These are phyloP conservation scores for Physaria fendleri DNA, from an alignment of 345 rosid species.

Conservation along the genomic window DNA sequence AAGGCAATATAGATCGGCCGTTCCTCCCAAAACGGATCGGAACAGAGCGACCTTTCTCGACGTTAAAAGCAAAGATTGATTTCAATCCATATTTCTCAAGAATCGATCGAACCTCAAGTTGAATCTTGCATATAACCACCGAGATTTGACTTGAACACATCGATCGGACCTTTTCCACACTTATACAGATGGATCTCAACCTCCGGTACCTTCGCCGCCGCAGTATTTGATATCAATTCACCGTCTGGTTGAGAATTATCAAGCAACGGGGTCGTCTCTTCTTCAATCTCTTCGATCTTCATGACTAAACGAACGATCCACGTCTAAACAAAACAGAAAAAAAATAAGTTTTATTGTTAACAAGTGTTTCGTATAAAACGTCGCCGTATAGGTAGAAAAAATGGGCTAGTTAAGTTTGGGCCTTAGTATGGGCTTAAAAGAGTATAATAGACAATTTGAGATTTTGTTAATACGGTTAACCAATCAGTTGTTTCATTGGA, in stretches of 20 bases:
- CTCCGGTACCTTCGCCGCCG: conserved; percentile 53
- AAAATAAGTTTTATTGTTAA: too few species aligned
- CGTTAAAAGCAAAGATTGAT: conserved; percentile 71
- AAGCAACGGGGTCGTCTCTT: conserved; percentile 25
- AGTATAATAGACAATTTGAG: background rate
- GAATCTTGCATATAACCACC: conserved; percentile 84
- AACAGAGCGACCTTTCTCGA: conserved; percentile 54
- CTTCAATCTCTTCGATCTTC: conserved; percentile 52
- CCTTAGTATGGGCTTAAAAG: background rate
- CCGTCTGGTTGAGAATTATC: conserved; percentile 10
- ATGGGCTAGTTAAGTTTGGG: background rate
- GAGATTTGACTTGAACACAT: conserved; percentile 60
- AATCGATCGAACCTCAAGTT: conserved; percentile 75
- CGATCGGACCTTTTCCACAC: conserved; percentile 79
- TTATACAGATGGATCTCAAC: conserved; percentile 73
- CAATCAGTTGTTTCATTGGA: conserved; percentile 1
- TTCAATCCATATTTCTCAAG: conserved; percentile 69
- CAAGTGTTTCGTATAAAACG: accelerated
- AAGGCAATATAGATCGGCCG: conserved; percentile 67
- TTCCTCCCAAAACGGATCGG: conserved; percentile 83
- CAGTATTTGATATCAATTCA: conserved; percentile 21
- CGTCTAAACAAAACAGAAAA: too few species aligned
- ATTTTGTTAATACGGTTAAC: background rate
- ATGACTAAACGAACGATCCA: too few species aligned
- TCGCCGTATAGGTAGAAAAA: background rate